Percentiles rank a stretch among this genome's conserved stretches.
phyloP scores from a whole-genome alignment of 148 eudicot species.

The Hydrangea macrophylla region DNA sequence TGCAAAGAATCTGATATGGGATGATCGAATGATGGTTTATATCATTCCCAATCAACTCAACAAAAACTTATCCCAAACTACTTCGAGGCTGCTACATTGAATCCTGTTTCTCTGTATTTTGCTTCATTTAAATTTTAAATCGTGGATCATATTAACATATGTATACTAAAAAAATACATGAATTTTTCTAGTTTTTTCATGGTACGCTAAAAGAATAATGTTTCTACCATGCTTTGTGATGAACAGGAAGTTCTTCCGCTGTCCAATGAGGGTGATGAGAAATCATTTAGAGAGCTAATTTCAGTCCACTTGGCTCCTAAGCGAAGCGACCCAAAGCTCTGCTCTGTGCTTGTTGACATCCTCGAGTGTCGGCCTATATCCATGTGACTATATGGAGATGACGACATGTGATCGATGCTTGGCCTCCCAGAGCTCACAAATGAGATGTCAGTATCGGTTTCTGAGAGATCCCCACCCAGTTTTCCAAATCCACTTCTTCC shows the following conservation, averaged over 20 bases:
- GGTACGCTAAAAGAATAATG: neutral
- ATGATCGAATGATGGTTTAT: neutral
- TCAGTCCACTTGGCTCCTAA: conserved; percentile 43
- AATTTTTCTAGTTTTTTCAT: too few species aligned
- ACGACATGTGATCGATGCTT: conserved; percentile 56
- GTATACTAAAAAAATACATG: too few species aligned
- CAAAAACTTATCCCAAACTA: too few species aligned
- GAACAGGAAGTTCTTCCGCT: conserved; percentile 54
- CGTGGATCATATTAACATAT: too few species aligned
- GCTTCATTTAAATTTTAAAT: too few species aligned
- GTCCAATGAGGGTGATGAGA: conserved; percentile 50
- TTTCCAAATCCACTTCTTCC: conserved; percentile 30
- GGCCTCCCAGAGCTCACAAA: conserved; percentile 72
- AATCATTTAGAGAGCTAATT: conserved; percentile 31
- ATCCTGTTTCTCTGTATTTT: too few species aligned
- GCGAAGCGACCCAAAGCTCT: conserved; percentile 47
- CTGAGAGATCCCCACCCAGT: conserved; percentile 46
- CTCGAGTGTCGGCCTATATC: conserved; percentile 46
- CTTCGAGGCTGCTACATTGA: too few species aligned
- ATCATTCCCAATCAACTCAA: too few species aligned
- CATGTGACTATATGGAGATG: conserved; percentile 40
- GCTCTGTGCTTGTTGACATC: conserved; percentile 57
- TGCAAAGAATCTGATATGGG: neutral
- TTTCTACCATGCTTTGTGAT: conserved; percentile 40
- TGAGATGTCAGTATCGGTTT: conserved; percentile 67